A percentile compares a stretch with the other conserved stretches of the same genome.
Conservation (phyloP, 768 basidiomycete genomes). For the Rhizopogon roseolus region DNA sequence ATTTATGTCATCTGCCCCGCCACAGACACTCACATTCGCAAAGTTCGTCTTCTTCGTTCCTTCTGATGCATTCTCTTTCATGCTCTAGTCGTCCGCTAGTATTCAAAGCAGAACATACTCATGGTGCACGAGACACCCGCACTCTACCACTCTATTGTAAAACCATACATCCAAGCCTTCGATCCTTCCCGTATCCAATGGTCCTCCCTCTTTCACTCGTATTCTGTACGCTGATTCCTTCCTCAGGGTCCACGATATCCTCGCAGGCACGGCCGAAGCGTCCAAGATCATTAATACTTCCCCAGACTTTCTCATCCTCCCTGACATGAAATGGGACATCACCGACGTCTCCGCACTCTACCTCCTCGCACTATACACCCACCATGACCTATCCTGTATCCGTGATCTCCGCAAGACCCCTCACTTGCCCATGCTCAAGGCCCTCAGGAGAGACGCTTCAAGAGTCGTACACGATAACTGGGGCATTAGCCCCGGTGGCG, state of each 20-base stretch:
- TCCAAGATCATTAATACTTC: conserved; percentile 66
- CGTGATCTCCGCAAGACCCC: conserved; percentile 56
- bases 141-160: conserved; percentile 64
- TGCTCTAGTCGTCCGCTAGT: conserved; percentile 36
- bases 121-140: conserved; percentile 84
- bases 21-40: conserved; percentile 84
- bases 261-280: conserved; percentile 71
- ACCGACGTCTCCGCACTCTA: conserved; percentile 72
- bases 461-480: conserved; percentile 56
- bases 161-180: conserved; percentile 75
- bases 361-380: conserved; percentile 71
- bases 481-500: conserved; percentile 53
- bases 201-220: conserved; percentile 30
- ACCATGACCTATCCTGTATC: conserved; percentile 59
- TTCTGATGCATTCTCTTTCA: neutral
- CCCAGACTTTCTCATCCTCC: conserved; percentile 71
- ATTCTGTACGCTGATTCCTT: neutral
- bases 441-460: conserved; percentile 55
- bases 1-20: conserved; percentile 85
- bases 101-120: conserved; percentile 63
- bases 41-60: conserved; percentile 38
- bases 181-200: conserved; percentile 78
- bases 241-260: conserved; percentile 79
- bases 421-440: conserved; percentile 65
- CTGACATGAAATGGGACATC: conserved; percentile 97